Base-by-base conservation (phyloP, 768 basidiomycete genomes). In the Gloeophyllum trabeum region DNA sequence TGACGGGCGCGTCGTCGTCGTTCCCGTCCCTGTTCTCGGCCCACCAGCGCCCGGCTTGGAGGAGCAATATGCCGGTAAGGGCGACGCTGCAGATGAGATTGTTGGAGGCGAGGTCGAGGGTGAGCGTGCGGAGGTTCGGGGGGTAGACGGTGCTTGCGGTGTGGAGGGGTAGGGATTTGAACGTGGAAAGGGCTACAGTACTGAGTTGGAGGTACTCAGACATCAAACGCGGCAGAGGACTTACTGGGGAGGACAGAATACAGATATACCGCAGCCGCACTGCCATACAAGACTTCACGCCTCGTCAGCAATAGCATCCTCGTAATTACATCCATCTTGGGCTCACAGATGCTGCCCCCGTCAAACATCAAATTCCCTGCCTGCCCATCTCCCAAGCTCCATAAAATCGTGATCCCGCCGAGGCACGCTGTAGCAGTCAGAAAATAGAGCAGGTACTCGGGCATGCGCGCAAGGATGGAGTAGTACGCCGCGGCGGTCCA, bases 351-450 rank as follows among this genome's bases (percentile, higher is more conserved):
- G 58, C 86, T 89, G 40, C 82, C 88, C 20, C 88, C 87, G 53
- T 91, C 88, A 51, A 91, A 91, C 86, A 91, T 89, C 55, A 91
- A 66, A 59, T 91, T 90, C 24, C 78, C 83, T 2, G 87, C 87
- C 48, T 75, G 63, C 5, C 82, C 75, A 47, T 90, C 85, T 24
- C 75, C 66, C 47, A 89, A 65, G 58, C 84, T 89, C 78, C 79
- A 84, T 20, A 87, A 64, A 39, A 89, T 76, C 36, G 81, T 82
- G 23, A 66, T 59, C 2, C 65, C 81, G 3, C 86, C 87, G 24
- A 80, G 60, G 4, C 65, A 26, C 23, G 77, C 70, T 32, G 87
- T 60, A 14, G 64, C 63, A n/a, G 61, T 66, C 36, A 37, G 36
- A 7, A 19, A 7, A 10, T 7, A 12, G 13, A 21, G 7, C 16